Evolutionary conservation across 2,329 filamentous ascomycete genomes (phyloP), one percentile per base, ranked within the genome.

Genomic region (Neonectria ditissima): DNA sequence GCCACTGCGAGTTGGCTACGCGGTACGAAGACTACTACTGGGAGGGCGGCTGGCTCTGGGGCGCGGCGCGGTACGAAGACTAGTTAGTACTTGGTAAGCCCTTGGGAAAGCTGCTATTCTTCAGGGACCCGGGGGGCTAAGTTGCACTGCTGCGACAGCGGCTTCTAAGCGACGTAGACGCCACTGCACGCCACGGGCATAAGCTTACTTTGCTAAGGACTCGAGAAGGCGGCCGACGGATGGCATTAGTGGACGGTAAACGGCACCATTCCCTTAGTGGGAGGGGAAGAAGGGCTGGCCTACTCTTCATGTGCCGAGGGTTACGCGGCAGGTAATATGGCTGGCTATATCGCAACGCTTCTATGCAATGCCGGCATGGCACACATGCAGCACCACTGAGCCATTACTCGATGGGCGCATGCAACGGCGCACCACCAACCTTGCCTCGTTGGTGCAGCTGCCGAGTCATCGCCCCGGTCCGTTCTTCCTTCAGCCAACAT

Each of bases 381-480:
- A n/a, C 34, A 16, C 34, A 16, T 37, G 34, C 34, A 37, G 34
- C 5, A 37, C 34, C 34, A 16, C 34, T n/a, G 34, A 37, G 34
- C 14, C 16, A 37, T n/a, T n/a, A n/a, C n/a, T n/a, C 16, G 14
- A 3, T 10, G 30, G 9, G 16, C 2, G 44, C 24, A n/a, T 6
- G 26, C 11, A 28, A 18, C 11, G 16, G 26, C 7, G 22, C 22
- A 48, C 14, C n/a, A n/a, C 1, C 9, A n/a, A 50, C 32, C 47
- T 50, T 50, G 26, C 47, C 47, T 50, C 28, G 30, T 32, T 30
- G 14, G 47, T 32, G 8, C 26, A 32, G 26, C n/a, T 8, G 39
- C 16, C 57, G 51, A 61, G 51, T 50, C 43, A 56, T 34, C 28
- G n/a, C 32, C 51, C 37, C 32, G 55, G 16, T 45, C 34, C 16